These are phyloP conservation scores for Rhodamnia argentea DNA, from an alignment of 345 rosid species.

Conservation along the genomic window DNA sequence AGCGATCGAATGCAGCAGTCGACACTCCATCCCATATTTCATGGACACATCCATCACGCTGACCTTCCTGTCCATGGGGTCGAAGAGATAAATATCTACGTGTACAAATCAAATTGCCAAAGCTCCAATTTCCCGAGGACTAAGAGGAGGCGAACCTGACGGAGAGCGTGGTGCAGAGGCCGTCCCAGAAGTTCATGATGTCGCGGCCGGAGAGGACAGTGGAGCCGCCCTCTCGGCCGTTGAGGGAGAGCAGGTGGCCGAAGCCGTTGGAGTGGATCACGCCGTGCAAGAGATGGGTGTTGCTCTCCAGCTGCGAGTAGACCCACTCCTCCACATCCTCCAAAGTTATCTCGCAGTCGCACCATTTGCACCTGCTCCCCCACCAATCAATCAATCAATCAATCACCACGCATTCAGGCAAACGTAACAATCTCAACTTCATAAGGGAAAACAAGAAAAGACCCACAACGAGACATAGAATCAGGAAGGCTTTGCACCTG, in stretches of 20 bases:
- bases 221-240: slow-evolving; percentile 74
- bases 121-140: background rate
- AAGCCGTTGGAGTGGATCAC: slow-evolving; percentile 68
- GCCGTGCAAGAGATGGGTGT: slow-evolving; percentile 55
- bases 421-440: background rate
- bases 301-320: slow-evolving; percentile 45
- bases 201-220: slow-evolving; percentile 36
- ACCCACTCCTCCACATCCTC: slow-evolving; percentile 53
- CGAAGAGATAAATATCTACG: background rate
- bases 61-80: slow-evolving; percentile 24
- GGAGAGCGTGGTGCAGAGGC: slow-evolving; percentile 36
- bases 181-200: slow-evolving; percentile 76
- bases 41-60: slow-evolving; percentile 71
- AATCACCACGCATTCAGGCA: background rate
- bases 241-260: slow-evolving; percentile 60
- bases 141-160: slow-evolving; percentile 25
- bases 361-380: slow-evolving; percentile 36
- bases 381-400: background rate
- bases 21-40: slow-evolving; percentile 50
- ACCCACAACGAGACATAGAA: background rate
- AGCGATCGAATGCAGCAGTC: slow-evolving; percentile 49
- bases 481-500: slow-evolving; percentile 7
- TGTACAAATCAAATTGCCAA: background rate
- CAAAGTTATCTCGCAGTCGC: slow-evolving; percentile 15
- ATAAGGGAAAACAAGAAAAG: background rate